Conservation (phyloP, 108 stramenopile species). For the Pseudonitzschia multiseries region DNA sequence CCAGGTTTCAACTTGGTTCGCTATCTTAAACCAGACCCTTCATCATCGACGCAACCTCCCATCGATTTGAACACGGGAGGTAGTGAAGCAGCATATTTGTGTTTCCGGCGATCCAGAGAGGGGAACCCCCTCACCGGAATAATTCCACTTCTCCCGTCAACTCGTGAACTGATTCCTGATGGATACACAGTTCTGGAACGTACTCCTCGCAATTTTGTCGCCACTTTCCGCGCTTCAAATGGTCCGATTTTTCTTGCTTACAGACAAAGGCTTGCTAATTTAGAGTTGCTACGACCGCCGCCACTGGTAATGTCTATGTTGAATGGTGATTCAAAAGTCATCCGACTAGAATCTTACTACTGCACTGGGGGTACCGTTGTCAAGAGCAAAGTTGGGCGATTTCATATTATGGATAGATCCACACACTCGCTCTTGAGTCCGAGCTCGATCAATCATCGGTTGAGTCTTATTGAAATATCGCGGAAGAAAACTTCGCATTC, state of each 20-base stretch:
- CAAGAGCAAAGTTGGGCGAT: conserved; percentile 67
- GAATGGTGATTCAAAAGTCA: not conserved
- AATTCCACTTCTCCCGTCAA: conserved; percentile 61
- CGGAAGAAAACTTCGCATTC: conserved; percentile 37
- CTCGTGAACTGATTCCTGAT: conserved; percentile 68
- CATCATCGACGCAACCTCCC: conserved; percentile 11
- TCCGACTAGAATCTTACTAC: conserved; percentile 67
- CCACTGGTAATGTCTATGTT: conserved; percentile 71
- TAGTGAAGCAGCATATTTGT: conserved; percentile 69
- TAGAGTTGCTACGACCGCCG: conserved; percentile 77
- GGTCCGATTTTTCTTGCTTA: conserved; percentile 70
- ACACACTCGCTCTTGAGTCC: conserved; percentile 79
- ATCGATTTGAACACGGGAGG: conserved; percentile 54
- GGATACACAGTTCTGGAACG: conserved; percentile 86
- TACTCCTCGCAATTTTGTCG: conserved; percentile 73
- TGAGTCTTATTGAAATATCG: conserved; percentile 69
- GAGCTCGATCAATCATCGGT: conserved; percentile 69
- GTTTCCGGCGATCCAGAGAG: conserved; percentile 85
- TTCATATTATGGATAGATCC: conserved; percentile 86
- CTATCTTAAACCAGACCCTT: conserved; percentile 20
- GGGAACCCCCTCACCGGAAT: conserved; percentile 87
- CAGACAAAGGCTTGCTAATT: conserved; percentile 79
- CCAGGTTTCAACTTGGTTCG: conserved; percentile 84
- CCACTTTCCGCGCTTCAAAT: conserved; percentile 29
- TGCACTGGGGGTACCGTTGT: conserved; percentile 82